Conservation (phyloP, 495 filamentous ascomycete genomes). For the Xylaria flabelliformis region DNA sequence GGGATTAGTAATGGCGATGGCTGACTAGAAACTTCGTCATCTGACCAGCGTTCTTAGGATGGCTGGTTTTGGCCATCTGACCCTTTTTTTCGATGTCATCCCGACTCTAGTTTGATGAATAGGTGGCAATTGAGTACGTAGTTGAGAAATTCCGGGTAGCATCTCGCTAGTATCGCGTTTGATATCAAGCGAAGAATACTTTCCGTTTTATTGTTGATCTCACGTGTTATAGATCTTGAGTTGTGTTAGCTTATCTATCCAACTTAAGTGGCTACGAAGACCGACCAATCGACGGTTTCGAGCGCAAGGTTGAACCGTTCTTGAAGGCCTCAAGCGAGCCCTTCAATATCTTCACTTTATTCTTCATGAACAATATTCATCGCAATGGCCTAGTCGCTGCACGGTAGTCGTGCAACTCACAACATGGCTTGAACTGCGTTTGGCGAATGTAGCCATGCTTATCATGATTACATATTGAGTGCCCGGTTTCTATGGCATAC, state of each 20-base stretch:
- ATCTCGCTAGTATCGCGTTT: slow-evolving; percentile 36
- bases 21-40: background rate
- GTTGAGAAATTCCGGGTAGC: slow-evolving; percentile 31
- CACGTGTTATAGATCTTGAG: slow-evolving; percentile 7
- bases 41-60: background rate
- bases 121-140: slow-evolving; percentile 25
- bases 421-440: slow-evolving; percentile 34
- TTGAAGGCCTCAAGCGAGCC: slow-evolving; percentile 39
- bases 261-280: background rate
- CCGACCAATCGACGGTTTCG: slow-evolving; percentile 32
- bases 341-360: slow-evolving; percentile 33
- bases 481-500: no score
- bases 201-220: background rate
- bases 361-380: slow-evolving; percentile 32
- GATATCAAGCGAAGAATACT: slow-evolving; percentile 15
- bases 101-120: background rate
- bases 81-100: background rate
- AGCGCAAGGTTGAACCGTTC: slow-evolving; percentile 35
- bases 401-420: slow-evolving; percentile 34
- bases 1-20: background rate
- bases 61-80: background rate
- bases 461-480: no score
- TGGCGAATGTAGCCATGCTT: slow-evolving; percentile 16
- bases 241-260: background rate
- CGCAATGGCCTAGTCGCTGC: slow-evolving; percentile 26